Base-by-base conservation (phyloP, 306 rosid species). In the Hippophae rhamnoides region DNA sequence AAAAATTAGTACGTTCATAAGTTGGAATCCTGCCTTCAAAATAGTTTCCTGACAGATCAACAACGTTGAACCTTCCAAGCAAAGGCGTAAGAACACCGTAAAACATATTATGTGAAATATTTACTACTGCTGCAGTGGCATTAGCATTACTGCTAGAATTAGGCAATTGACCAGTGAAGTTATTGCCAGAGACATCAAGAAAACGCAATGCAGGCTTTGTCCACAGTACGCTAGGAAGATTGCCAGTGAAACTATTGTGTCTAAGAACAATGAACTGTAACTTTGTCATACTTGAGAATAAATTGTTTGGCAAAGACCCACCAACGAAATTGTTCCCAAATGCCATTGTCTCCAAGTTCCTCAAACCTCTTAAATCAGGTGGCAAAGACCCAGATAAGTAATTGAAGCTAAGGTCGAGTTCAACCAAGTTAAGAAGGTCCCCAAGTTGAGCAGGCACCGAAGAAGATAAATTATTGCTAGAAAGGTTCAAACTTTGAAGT, bases 331-430 rank as follows among this genome's bases (percentile, higher is more conserved):
- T 86, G 64, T 69, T 75, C 13, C 75, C 72, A 26, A 89, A 67
- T 41, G 72, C 13, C 79, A 90, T 38, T 66, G 56, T 79, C 56
- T 8, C 72, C 89, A 90, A 78, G 86, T 56, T 85, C 72, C 72
- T 80, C 60, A 81, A 68, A 56, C 77, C 79, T 14, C 59, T 78
- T 64, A 87, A 83, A 59, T 63, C 87, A n/a, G 13, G 50, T 54
- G 84, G 81, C 67, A 83, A 43, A 8, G 73, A 27, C 7, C 87
- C 89, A 1, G 71, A 58, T 56, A 90, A 79, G 48, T 72, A 60
- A 80, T 92, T 92, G 68, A 60, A 64, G 68, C 95, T 78, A 48
- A 92, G 86, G 74, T 87, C 98, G 80, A 92, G 86, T 82, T 83
- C 95, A 76, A 85, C 76, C 63, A 92, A 68, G 75, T 77, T 82